Base-by-base conservation (phyloP, 225 moss, liverwort and hornwort genomes). In the Marchantia polymorpha region DNA sequence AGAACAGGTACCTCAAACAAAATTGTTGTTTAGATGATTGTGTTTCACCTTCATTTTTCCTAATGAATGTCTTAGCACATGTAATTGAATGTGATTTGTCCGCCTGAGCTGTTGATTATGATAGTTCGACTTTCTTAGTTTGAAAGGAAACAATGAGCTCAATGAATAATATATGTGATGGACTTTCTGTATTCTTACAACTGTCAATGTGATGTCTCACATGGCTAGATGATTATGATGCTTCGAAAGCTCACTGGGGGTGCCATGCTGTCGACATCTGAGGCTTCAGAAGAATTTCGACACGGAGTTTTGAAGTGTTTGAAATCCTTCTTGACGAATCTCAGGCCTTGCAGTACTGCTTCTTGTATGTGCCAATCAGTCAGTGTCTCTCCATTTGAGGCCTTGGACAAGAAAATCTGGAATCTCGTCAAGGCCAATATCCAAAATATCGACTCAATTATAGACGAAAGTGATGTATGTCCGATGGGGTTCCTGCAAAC, bases 251-350 rank as follows among this genome's bases (percentile, higher is more conserved):
- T 99, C 82, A 90, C 91, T n/a, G 87, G 77, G 77, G 93, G 91
- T 67, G 91, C 92, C 71, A 86, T 93, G 89, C 82, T 99, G 22
- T 87, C 92, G 54, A 88, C 91, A 77, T 80, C 78, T 46, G 92
- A 93, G 72, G 95, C 99, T 26, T 86, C 95, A 25, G 95, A 99
- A 84, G 99, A 99, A 82, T 93, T 99, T 84, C 93, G 99, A 25
- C 93, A 95, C 74, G 90, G 92, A 47, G 84, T 84, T 31, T 84
- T 99, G 48, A 52, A 87, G 84, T 95, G 99, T 82, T 75, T 93
- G 56, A 86, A 73, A 27, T 85, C 91, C 75, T 68, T 91, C 54
- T 84, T 95, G 63, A 78, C 83, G 64, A 83, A 84, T 69, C 90
- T 99, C 22, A 79, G 84, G 73, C 74, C 82, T 27, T 95, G 99